Percentiles rank a stretch among this genome's conserved stretches.
These are phyloP conservation scores for Fragaria ananassa DNA, from an alignment of 306 rosid species.

Conservation along the genomic window DNA sequence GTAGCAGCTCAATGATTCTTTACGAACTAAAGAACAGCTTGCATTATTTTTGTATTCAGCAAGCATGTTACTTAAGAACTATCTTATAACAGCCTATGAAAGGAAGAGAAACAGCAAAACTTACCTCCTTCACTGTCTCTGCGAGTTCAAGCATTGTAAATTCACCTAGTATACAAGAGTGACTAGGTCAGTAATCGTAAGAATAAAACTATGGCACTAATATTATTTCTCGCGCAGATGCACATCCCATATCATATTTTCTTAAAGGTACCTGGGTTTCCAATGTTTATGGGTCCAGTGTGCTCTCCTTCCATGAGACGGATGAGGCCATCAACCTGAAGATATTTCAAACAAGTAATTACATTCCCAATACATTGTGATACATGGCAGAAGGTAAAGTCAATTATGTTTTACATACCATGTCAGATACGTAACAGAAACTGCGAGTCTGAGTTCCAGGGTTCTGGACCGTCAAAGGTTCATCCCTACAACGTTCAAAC, in stretches of 20 bases:
- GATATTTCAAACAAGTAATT: constrained; percentile 18
- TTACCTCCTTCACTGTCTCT: constrained; percentile 84
- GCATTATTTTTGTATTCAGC: background rate
- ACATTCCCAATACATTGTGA: background rate
- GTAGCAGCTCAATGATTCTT: background rate
- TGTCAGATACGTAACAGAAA: constrained; percentile 76
- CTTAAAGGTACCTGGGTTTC: constrained; percentile 66
- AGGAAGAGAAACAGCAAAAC: constrained; percentile 22
- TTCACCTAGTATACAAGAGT: constrained; percentile 48
- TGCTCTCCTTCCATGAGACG: constrained; percentile 72
- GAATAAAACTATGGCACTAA: background rate
- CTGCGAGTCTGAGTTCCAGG: constrained; percentile 93
- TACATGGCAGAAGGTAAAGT: background rate
- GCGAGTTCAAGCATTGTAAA: constrained; percentile 88
- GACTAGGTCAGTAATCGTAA: background rate
- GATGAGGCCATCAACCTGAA: constrained; percentile 76
- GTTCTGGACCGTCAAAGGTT: constrained; percentile 69
- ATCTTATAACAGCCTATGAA: background rate
- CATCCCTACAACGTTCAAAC: constrained; percentile 46
- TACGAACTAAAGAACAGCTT: background rate
- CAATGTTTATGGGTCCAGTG: constrained; percentile 84
- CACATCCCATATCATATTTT: background rate
- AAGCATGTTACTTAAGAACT: background rate
- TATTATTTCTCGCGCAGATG: background rate
- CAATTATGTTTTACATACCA: constrained; percentile 39